Evolutionary conservation across 2,329 filamentous ascomycete species (phyloP).

Genomic region (Fusarium poae): DNA sequence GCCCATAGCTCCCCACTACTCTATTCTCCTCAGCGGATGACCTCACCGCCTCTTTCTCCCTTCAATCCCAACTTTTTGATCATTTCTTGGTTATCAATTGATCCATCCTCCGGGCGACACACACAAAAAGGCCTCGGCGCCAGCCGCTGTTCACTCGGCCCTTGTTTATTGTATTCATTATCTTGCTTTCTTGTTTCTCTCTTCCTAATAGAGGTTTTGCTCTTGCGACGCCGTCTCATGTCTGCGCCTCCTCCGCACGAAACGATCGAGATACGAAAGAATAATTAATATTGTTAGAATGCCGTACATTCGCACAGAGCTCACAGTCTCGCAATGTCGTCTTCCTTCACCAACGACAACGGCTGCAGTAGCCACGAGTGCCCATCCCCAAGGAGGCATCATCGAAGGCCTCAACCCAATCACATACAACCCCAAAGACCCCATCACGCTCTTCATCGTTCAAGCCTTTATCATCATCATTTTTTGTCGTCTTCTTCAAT

Average conservation of each 20-base stretch:
- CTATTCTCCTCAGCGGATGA: constrained; percentile 1
- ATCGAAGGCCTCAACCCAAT: constrained; percentile 78
- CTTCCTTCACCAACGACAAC: constrained; percentile 15
- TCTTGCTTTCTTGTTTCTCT: not conserved
- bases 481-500: constrained; percentile 71
- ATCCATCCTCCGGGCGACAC: not conserved
- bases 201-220: not conserved
- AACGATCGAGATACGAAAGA: constrained; percentile 1
- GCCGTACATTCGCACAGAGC: not conserved
- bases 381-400: constrained; percentile 68
- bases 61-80: not conserved
- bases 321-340: constrained; percentile 14
- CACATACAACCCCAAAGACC: constrained; percentile 76
- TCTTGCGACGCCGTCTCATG: not conserved
- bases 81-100: not conserved
- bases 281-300: not conserved
- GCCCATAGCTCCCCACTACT: not conserved
- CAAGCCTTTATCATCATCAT: constrained; percentile 62
- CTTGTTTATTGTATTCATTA: not conserved
- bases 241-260: constrained; percentile 7
- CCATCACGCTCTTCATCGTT: constrained; percentile 65
- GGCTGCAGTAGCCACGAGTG: constrained; percentile 51
- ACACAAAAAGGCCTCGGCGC: constrained; percentile 2
- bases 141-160: not conserved
- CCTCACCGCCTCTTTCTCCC: not conserved